phyloP scores from a whole-genome alignment of 2,329 filamentous ascomycete species.

The Blastomyces parvus region DNA sequence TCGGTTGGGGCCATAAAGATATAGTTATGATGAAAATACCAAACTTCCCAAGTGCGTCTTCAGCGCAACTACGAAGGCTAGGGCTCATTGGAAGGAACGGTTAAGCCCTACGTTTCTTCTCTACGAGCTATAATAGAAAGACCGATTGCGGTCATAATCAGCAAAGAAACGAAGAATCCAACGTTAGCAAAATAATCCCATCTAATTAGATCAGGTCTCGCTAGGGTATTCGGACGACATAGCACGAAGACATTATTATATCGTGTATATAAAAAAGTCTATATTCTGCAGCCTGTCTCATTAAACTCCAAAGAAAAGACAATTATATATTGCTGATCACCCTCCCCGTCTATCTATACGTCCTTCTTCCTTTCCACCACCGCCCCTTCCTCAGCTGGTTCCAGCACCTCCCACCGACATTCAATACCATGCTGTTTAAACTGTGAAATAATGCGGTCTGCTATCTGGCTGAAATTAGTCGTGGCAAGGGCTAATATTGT shows the following conservation, averaged over 20 bases:
- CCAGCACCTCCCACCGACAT: slow-evolving; percentile 78
- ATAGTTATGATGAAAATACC: neutral
- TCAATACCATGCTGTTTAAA: slow-evolving; percentile 58
- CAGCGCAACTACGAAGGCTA: neutral
- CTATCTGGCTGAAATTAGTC: slow-evolving; percentile 78
- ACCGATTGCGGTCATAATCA: neutral
- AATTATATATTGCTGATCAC: neutral
- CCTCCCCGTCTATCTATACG: slow-evolving; percentile 1
- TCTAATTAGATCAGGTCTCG: neutral
- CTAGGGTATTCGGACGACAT: neutral
- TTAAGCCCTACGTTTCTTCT: too few relatives aligned
- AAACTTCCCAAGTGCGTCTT: neutral
- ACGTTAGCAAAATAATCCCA: neutral
- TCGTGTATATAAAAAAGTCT: neutral
- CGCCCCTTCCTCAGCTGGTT: slow-evolving; percentile 63
- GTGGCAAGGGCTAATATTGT: slow-evolving; percentile 92
- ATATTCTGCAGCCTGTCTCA: neutral
- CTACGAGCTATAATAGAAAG: neutral
- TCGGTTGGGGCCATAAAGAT: neutral
- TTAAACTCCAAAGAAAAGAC: neutral
- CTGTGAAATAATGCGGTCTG: slow-evolving; percentile 62
- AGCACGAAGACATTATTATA: too few relatives aligned
- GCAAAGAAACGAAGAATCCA: neutral
- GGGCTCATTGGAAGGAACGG: too few relatives aligned
- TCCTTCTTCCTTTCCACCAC: slow-evolving; percentile 26